Conservation (phyloP, 306 rosid species). For the Malus asiatica region DNA sequence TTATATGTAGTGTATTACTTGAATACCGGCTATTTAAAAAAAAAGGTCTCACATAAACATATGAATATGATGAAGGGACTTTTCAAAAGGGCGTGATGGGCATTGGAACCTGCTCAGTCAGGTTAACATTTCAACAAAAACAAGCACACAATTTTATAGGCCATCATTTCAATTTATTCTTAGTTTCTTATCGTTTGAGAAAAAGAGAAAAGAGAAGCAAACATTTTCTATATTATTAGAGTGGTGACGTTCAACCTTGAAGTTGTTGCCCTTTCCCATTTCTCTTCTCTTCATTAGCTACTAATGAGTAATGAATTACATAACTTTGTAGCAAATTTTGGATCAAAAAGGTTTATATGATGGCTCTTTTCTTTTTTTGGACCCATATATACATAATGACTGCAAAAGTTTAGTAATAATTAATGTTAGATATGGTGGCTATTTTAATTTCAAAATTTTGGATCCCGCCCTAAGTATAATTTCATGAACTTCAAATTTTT, state of each 20-base stretch:
- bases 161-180: too few species aligned
- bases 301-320: not conserved
- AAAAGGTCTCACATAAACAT: not conserved
- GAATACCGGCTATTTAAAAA: too few species aligned
- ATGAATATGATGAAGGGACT: slow-evolving; percentile 7
- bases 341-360: not conserved
- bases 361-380: not conserved
- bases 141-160: slow-evolving; percentile 22
- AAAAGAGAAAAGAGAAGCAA: not conserved
- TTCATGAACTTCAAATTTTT: too few species aligned
- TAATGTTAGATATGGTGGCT: not conserved
- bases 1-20: too few species aligned
- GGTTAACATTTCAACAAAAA: not conserved
- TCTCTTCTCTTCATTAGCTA: not conserved
- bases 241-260: not conserved
- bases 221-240: not conserved
- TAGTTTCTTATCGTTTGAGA: not conserved
- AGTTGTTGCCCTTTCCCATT: not conserved
- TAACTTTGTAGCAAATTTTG: not conserved
- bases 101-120: not conserved
- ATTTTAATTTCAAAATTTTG: not conserved
- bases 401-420: not conserved
- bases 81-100: slow-evolving; percentile 8
- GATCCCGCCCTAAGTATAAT: not conserved
- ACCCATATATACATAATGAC: not conserved